Conservation (phyloP, 768 basidiomycete genomes). For the Hericium coralloides region DNA sequence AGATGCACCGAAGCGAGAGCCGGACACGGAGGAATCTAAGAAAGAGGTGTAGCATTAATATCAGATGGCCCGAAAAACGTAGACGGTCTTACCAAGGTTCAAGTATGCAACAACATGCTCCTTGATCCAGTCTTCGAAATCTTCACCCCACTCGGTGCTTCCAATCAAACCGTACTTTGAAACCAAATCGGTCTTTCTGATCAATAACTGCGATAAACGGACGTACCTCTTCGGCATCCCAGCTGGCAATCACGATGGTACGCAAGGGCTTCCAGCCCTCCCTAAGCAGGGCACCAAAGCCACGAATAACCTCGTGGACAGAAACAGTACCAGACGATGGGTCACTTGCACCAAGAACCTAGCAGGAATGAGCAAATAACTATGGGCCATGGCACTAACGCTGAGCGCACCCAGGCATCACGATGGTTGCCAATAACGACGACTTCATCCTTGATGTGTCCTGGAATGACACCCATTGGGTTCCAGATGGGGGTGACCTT, state of each 20-base stretch:
- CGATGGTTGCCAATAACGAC: constrained; percentile 85
- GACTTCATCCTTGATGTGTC: constrained; percentile 75
- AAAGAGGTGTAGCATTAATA: neutral
- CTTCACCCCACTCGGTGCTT: constrained; percentile 91
- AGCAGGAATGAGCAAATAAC: neutral
- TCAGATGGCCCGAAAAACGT: neutral
- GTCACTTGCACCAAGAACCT: constrained; percentile 78
- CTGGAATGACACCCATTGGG: constrained; percentile 74
- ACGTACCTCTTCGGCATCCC: constrained; percentile 68
- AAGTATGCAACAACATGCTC: constrained; percentile 80
- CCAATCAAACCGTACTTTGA: constrained; percentile 62
- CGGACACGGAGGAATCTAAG: constrained; percentile 55
- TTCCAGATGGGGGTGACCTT: constrained; percentile 90
- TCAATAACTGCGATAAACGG: neutral
- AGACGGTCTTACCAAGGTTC: constrained; percentile 48
- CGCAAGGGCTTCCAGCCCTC: constrained; percentile 80
- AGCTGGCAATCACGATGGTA: constrained; percentile 68
- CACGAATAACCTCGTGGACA: constrained; percentile 68
- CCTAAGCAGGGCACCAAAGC: constrained; percentile 56
- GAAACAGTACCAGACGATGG: constrained; percentile 76
- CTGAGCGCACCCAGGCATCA: constrained; percentile 47
- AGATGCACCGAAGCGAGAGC: constrained; percentile 43
- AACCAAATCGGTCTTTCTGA: neutral
- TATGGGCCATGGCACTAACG: constrained; percentile 2
- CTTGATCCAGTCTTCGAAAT: constrained; percentile 75